Base-by-base conservation (phyloP, 2,329 filamentous ascomycete species). In the Acrocalymma vagum region DNA sequence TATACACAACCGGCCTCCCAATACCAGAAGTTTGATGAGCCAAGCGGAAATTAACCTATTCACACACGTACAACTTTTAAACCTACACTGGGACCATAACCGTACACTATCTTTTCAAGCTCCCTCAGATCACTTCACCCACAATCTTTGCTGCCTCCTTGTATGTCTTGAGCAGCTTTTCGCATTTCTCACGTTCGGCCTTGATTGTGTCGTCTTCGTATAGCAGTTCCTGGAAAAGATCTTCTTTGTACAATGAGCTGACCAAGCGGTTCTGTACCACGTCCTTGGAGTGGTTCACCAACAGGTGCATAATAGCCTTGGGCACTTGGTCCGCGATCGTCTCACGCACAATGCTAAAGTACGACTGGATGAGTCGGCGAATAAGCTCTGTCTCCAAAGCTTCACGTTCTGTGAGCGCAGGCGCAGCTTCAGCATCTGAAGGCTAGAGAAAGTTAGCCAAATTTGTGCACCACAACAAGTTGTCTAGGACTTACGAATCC, bases 261-360 rank as follows among this genome's bases (percentile, higher is more conserved):
- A 99, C 94, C 6, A 99, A 84, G 29, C 94, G 83, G 72, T 99
- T 99, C 72, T 99, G 94, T 21, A 99, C 92, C 9, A 93, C 93
- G 56, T 99, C 94, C 72, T 97, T 96, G 75, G 90, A 95, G 77
- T 96, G 90, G 73, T 99, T 99, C 66, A 99, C 94, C 22, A 99
- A 82, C 30, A 99, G 83, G 70, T 99, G 94, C 94, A 99, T 99
- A 58, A 99, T 88, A 5, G 94, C 94, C 76, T 99, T 99, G 55
- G 94, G 94, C 9, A 99, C 94, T 74, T 97, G 93, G 68, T 99
- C 94, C 29, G 93, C 93, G 60, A 96, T 96, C n/a, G 90, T 93
- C 73, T 99, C 94, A 50, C 94, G 89, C 30, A 99, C 94, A 63
- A 99, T 99, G 71, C 96, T 95, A 79, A 99, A 99, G 78, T 99